These are phyloP conservation scores for Globisporangium cederbergense DNA, from an alignment of 352 stramenopile species.

Conservation along the genomic window DNA sequence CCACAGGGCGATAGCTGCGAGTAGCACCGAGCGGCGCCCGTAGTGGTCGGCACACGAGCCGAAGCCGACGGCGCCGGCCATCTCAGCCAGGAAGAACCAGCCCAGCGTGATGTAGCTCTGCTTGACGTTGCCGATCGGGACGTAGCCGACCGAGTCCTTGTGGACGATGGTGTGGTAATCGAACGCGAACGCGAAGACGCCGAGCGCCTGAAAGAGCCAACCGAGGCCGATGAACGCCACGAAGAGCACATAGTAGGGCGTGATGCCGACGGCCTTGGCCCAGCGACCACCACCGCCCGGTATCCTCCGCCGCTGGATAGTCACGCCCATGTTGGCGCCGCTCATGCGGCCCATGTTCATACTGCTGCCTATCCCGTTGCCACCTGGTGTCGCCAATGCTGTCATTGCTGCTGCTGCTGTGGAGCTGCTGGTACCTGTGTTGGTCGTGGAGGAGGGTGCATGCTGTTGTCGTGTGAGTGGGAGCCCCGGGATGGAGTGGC, in stretches of 20 bases:
- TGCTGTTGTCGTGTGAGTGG: neutral
- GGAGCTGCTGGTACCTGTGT: neutral
- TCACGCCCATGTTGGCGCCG: constrained; percentile 13
- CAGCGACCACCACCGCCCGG: constrained; percentile 12
- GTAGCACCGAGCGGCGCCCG: constrained; percentile 39
- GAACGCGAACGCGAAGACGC: constrained; percentile 26
- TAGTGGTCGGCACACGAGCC: constrained; percentile 61
- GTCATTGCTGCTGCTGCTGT: neutral
- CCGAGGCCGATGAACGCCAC: constrained; percentile 43
- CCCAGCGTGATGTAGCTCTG: constrained; percentile 26
- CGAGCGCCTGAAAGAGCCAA: constrained; percentile 42
- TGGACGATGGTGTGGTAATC: constrained; percentile 11
- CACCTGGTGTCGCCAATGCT: neutral
- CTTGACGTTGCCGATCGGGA: neutral
- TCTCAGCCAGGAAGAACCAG: constrained; percentile 41
- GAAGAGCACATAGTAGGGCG: constrained; percentile 41
- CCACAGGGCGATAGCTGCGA: constrained; percentile 35
- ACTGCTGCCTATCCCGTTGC: neutral
- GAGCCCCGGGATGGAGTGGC: constrained; percentile 9
- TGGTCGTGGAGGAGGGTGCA: neutral
- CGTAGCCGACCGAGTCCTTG: neutral
- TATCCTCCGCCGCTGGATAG: constrained; percentile 22
- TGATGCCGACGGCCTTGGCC: constrained; percentile 33
- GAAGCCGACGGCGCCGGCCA: constrained; percentile 44
- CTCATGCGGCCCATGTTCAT: constrained; percentile 7